These are phyloP conservation scores for Spirogloea muscicola DNA, from an alignment of 139 green algal species.

Conservation along the genomic window DNA sequence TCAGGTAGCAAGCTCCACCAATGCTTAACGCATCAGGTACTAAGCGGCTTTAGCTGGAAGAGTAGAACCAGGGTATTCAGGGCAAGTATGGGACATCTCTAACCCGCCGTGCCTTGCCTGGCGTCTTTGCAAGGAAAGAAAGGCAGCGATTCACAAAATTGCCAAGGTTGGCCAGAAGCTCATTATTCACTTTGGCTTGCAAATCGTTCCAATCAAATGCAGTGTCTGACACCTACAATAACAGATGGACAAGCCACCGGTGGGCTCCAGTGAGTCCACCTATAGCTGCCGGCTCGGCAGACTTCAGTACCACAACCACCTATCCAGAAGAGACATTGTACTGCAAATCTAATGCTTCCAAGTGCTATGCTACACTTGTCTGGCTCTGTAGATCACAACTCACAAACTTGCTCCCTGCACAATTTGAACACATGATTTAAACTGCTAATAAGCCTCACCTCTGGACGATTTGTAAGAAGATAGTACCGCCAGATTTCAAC, in stretches of 20 bases:
- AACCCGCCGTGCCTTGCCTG: neutral
- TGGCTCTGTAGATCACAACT: too few relatives aligned
- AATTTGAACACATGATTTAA: too few relatives aligned
- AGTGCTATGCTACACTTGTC: too few relatives aligned
- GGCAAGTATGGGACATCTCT: too few relatives aligned
- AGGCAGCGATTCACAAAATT: conserved; percentile 79
- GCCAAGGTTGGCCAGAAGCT: conserved; percentile 93
- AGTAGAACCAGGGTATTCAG: too few relatives aligned
- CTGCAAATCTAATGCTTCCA: neutral
- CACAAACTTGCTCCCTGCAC: too few relatives aligned
- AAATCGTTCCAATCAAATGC: conserved; percentile 94
- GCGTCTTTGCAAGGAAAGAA: conserved; percentile 67
- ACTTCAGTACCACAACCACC: too few relatives aligned
- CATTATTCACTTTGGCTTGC: conserved; percentile 79
- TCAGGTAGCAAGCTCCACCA: too few relatives aligned
- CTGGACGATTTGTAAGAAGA: conserved; percentile 80
- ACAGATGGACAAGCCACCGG: neutral
- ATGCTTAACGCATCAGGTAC: too few relatives aligned
- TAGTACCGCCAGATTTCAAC: conserved; percentile 93
- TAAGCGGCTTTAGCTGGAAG: too few relatives aligned
- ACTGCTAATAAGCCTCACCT: conserved; percentile 57
- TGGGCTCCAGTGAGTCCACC: too few relatives aligned
- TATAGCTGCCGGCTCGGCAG: neutral
- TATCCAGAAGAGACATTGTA: too few relatives aligned
- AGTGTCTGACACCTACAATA: conserved; percentile 49